Evolutionary conservation across 2,329 filamentous ascomycete genomes (phyloP).

Genomic region (Diaporthe capsici): DNA sequence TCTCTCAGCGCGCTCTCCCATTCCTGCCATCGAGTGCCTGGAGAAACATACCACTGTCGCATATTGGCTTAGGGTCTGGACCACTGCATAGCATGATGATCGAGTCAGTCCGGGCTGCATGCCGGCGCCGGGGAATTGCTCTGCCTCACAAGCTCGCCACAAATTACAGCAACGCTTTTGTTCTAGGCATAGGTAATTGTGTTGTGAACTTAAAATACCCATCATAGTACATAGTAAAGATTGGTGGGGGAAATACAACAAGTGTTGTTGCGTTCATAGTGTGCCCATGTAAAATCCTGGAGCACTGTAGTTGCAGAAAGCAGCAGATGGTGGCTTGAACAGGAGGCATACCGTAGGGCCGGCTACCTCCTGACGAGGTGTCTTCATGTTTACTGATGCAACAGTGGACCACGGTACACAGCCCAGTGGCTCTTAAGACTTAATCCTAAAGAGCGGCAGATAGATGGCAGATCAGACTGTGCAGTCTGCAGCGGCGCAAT

Average conservation of each 20-base stretch:
- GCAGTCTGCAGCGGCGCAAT: not conserved
- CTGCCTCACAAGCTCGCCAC: not conserved
- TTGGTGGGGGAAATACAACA: not conserved
- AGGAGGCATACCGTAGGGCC: not conserved
- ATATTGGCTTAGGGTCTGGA: not conserved
- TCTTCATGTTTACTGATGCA: not conserved
- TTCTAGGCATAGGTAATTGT: not conserved
- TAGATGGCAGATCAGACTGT: not conserved
- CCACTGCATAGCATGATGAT: slow-evolving; percentile 2
- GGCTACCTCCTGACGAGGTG: not conserved
- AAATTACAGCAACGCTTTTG: not conserved
- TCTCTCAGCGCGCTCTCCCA: not conserved
- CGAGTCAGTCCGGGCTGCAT: not conserved
- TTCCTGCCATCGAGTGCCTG: not conserved
- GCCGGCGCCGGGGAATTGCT: not conserved
- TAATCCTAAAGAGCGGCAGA: not conserved
- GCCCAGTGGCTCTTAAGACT: not conserved
- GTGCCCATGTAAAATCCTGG: too few species aligned
- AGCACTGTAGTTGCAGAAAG: not conserved
- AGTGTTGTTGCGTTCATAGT: not conserved
- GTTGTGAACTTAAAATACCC: too few species aligned
- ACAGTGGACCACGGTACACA: not conserved
- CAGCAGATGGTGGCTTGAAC: not conserved
- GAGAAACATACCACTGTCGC: not conserved
- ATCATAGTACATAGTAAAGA: too few species aligned